phyloP scores from a whole-genome alignment of 352 stramenopile species.

The Pythium diclinum region DNA sequence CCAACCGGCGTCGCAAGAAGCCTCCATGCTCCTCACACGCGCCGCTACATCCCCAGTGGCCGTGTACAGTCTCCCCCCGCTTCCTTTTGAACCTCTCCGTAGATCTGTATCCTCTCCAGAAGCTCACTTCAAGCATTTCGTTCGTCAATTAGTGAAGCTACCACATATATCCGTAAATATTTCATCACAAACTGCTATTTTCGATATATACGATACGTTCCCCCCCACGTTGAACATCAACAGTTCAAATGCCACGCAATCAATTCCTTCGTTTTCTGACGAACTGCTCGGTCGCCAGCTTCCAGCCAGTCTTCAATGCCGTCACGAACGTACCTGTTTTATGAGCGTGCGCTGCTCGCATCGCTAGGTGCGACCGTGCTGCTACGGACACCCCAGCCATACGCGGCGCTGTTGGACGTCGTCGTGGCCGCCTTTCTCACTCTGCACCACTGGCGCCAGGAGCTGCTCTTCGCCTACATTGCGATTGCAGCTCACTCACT shows the following conservation, averaged over 20 bases:
- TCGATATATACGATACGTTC: neutral
- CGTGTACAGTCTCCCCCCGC: neutral
- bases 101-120: neutral
- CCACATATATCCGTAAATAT: neutral
- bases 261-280: neutral
- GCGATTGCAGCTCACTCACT: neutral
- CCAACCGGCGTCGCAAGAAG: neutral
- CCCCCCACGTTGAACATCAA: neutral
- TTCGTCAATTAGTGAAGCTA: neutral
- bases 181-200: neutral
- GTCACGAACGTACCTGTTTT: conserved; percentile 1
- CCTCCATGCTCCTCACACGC: neutral
- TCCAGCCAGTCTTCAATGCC: conserved; percentile 2
- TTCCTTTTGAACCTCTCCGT: conserved; percentile 3
- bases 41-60: neutral
- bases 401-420: neutral
- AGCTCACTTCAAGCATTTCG: neutral
- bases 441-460: conserved; percentile 17
- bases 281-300: neutral
- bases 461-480: conserved; percentile 15
- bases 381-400: neutral
- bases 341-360: conserved; percentile 9
- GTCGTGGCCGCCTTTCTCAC: conserved; percentile 2
- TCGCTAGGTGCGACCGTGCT: neutral
- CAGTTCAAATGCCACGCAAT: neutral